Conservation (phyloP, 2,329 filamentous ascomycete species). For the Penicillium freii region DNA sequence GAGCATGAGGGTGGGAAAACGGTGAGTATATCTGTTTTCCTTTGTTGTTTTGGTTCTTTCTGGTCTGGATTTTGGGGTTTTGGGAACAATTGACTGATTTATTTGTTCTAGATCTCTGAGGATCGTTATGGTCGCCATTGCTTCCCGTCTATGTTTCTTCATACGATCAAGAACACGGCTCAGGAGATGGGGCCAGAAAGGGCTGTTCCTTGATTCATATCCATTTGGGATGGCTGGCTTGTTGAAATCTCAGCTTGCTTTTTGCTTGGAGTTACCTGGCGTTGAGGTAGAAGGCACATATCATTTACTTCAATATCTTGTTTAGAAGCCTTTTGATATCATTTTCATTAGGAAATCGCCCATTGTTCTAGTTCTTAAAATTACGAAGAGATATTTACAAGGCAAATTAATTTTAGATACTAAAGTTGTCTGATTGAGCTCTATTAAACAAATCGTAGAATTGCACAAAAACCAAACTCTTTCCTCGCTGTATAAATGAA, state of each 20-base stretch:
- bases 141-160: slow-evolving; percentile 28
- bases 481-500: background rate
- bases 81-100: background rate
- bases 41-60: background rate
- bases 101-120: slow-evolving; percentile 14
- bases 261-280: background rate
- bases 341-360: no score
- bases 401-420: background rate
- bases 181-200: slow-evolving; percentile 18
- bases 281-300: background rate
- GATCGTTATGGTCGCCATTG: slow-evolving; percentile 22
- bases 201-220: slow-evolving; percentile 17
- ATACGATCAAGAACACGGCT: slow-evolving; percentile 25
- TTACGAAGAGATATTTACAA: background rate
- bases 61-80: background rate
- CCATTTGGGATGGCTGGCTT: no score
- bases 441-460: background rate
- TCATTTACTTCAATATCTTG: background rate
- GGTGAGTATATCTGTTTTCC: slow-evolving; percentile 6
- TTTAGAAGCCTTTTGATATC: background rate
- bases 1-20: slow-evolving; percentile 20
- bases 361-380: background rate
- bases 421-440: background rate
- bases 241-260: no score
- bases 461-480: background rate